phyloP scores from a whole-genome alignment of 805 yeast species.

The Limtongia smithiae region DNA sequence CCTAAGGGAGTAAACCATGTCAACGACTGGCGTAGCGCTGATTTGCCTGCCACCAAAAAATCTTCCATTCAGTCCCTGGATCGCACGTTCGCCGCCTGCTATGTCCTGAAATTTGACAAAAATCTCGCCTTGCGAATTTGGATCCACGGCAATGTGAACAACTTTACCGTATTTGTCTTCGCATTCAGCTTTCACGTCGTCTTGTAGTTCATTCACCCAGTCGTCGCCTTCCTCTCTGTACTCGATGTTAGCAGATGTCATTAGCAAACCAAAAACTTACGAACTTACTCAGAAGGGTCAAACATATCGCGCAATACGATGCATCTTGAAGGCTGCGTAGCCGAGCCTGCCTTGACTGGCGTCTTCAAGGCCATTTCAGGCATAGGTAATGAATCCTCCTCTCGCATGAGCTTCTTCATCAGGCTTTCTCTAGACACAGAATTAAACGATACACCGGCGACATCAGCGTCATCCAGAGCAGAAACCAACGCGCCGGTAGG shows the following conservation, averaged over 20 bases:
- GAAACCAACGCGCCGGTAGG: conserved; percentile 25
- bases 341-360: conserved; percentile 1
- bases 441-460: conserved; percentile 27
- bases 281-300: conserved; percentile 34
- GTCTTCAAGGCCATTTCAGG: conserved; percentile 7
- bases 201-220: conserved; percentile 38
- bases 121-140: conserved; percentile 36
- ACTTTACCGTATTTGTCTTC: conserved; percentile 39
- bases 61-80: conserved; percentile 37
- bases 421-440: conserved; percentile 34
- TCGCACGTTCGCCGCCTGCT: conserved; percentile 33
- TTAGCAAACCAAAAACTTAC: neutral
- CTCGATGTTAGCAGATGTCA: neutral
- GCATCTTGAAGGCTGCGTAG: conserved; percentile 32
- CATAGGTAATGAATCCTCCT: conserved; percentile 31
- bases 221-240: conserved; percentile 35
- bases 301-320: conserved; percentile 36
- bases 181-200: conserved; percentile 39
- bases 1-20: conserved; percentile 35
- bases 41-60: conserved; percentile 38
- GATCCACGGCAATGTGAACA: conserved; percentile 35
- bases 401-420: conserved; percentile 36
- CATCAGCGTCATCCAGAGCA: conserved; percentile 30
- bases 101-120: conserved; percentile 35
- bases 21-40: conserved; percentile 34